Conservation (phyloP, 805 yeast genomes). For the Hagleromyces aurorensis region DNA sequence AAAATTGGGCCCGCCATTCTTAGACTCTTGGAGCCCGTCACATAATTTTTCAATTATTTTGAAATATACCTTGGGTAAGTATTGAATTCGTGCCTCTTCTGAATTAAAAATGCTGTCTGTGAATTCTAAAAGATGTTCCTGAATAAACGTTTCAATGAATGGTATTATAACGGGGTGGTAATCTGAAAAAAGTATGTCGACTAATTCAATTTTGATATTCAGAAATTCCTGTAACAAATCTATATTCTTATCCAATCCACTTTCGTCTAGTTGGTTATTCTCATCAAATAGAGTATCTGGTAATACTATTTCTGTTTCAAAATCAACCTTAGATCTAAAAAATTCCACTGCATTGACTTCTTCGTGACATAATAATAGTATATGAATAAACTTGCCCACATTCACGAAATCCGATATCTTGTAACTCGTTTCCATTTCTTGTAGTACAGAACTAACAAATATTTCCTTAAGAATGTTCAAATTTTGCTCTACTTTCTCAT, state of each 20-base stretch:
- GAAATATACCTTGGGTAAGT: conserved; percentile 30
- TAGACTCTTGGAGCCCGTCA: conserved; percentile 31
- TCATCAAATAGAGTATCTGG: conserved; percentile 23
- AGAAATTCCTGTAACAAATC: conserved; percentile 26
- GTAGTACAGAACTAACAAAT: conserved; percentile 60
- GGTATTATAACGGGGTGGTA: conserved; percentile 34
- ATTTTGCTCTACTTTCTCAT: conserved; percentile 14
- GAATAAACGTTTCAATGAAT: conserved; percentile 34
- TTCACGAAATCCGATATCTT: conserved; percentile 38
- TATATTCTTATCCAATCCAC: conserved; percentile 19
- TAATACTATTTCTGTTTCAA: conserved; percentile 26
- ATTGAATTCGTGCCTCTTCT: conserved; percentile 16
- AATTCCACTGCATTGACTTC: conserved; percentile 34
- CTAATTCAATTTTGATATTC: conserved; percentile 31
- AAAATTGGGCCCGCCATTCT: conserved; percentile 32
- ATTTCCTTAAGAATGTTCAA: conserved; percentile 38
- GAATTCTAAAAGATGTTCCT: conserved; percentile 29
- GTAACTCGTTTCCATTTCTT: conserved; percentile 57
- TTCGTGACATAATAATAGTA: conserved; percentile 34
- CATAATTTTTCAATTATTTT: conserved; percentile 26
- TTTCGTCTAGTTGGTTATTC: conserved; percentile 16
- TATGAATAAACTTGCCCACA: conserved; percentile 26
- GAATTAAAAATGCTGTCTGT: conserved; percentile 20
- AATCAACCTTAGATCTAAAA: conserved; percentile 33
- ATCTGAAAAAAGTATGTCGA: conserved; percentile 34